Evolutionary conservation across 2,329 filamentous ascomycete genomes (phyloP).

Genomic region (Alternaria panax): DNA sequence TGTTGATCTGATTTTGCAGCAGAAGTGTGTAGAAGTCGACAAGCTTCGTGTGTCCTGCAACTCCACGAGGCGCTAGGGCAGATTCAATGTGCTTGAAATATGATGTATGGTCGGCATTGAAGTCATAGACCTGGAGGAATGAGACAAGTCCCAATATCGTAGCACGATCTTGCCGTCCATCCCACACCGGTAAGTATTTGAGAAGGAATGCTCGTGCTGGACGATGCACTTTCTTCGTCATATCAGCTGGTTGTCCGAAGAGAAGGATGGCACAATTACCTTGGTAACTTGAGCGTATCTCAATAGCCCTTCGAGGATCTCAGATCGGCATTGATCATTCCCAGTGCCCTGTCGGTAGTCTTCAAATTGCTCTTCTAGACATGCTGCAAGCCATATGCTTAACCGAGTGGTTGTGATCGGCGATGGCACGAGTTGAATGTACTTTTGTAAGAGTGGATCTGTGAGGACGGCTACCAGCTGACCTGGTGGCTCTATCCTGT

Average conservation of each 20-base stretch:
- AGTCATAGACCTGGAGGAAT: conserved; percentile 56
- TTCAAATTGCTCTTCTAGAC: conserved; percentile 48
- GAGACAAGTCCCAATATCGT: conserved; percentile 62
- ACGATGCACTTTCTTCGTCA: conserved; percentile 40
- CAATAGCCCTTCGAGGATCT: conserved; percentile 44
- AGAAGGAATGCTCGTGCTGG: conserved; percentile 44
- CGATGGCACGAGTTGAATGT: conserved; percentile 63
- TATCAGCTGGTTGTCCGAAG: conserved; percentile 6
- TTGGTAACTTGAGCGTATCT: conserved; percentile 47
- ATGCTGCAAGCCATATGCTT: conserved; percentile 49
- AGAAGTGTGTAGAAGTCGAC: conserved; percentile 73
- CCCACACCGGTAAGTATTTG: conserved; percentile 48
- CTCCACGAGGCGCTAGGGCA: conserved; percentile 47
- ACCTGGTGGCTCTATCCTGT: conserved; percentile 81
- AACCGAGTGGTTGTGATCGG: conserved; percentile 39
- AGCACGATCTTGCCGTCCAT: conserved; percentile 42
- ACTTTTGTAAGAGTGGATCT: conserved; percentile 80
- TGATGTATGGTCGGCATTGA: conserved; percentile 53
- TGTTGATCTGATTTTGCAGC: conserved; percentile 62
- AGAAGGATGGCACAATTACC: conserved; percentile 22
- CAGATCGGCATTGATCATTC: conserved; percentile 32
- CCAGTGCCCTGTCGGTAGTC: conserved; percentile 22
- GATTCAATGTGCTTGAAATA: conserved; percentile 53
- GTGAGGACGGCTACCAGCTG: conserved; percentile 79
- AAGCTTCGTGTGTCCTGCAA: conserved; percentile 65